These are phyloP conservation scores for Gorgonomyces haynaldii DNA, from an alignment of 192 early-diverging fungal genomes.

Conservation along the genomic window DNA sequence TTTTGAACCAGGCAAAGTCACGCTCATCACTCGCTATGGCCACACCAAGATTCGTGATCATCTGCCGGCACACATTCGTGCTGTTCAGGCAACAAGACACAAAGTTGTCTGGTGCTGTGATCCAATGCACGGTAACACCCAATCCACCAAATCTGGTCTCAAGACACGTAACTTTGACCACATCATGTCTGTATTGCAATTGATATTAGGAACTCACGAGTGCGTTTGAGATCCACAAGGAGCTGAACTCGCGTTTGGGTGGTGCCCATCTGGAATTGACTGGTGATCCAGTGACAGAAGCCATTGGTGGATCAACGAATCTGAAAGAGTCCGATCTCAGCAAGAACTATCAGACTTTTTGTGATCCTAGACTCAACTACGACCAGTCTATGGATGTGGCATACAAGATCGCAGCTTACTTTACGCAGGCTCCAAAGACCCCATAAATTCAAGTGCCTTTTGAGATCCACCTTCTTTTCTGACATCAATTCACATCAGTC, in stretches of 20 bases:
- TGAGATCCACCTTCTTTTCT: too few species aligned
- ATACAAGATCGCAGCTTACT: slow-evolving; percentile 88
- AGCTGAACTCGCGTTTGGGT: slow-evolving; percentile 57
- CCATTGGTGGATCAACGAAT: slow-evolving; percentile 97
- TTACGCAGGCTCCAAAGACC: slow-evolving; percentile 22
- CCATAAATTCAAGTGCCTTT: too few species aligned
- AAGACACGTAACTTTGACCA: slow-evolving; percentile 87
- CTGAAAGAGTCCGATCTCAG: slow-evolving; percentile 67
- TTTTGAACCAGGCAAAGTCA: slow-evolving; percentile 79
- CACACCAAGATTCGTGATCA: slow-evolving; percentile 67
- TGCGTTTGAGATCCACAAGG: slow-evolving; percentile 73
- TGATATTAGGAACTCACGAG: slow-evolving; percentile 57
- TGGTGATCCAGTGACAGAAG: slow-evolving; percentile 87
- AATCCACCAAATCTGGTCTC: slow-evolving; percentile 62
- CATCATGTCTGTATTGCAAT: slow-evolving; percentile 31
- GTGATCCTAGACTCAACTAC: slow-evolving; percentile 92
- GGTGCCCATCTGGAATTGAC: slow-evolving; percentile 98
- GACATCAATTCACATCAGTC: too few species aligned
- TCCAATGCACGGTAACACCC: slow-evolving; percentile 98
- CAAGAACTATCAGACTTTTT: slow-evolving; percentile 90
- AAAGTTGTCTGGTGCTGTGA: slow-evolving; percentile 89
- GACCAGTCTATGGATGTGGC: slow-evolving; percentile 94
- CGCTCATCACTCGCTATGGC: slow-evolving; percentile 92
- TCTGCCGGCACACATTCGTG: slow-evolving; percentile 78
- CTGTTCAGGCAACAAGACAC: slow-evolving; percentile 77